phyloP scores from a whole-genome alignment of 805 yeast genomes.

The Myxozyma sirexii region DNA sequence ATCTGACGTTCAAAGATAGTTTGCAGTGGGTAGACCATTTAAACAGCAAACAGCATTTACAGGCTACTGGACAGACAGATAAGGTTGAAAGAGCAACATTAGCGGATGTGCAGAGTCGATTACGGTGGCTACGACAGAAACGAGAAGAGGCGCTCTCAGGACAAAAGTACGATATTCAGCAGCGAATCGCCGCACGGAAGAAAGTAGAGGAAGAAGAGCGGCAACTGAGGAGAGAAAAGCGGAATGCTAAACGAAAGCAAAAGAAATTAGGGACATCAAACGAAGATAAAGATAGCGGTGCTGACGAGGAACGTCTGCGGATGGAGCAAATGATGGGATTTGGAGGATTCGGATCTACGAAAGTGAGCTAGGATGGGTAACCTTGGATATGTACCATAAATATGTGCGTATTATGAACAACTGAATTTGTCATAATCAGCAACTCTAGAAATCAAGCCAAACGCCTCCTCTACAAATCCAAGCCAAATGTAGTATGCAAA shows the following conservation, averaged over 20 bases:
- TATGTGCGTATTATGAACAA: neutral
- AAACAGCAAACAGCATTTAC: conserved; percentile 65
- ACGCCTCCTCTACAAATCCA: neutral
- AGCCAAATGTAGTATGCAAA: neutral
- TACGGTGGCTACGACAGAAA: conserved; percentile 44
- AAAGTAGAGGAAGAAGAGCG: conserved; percentile 46
- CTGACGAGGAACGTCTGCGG: conserved; percentile 36
- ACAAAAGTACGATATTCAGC: conserved; percentile 44
- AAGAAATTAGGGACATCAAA: conserved; percentile 11
- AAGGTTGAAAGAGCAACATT: conserved; percentile 49
- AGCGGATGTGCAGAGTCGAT: conserved; percentile 51
- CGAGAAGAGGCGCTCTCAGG: conserved; percentile 35
- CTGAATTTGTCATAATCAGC: neutral
- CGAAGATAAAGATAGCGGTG: conserved; percentile 12
- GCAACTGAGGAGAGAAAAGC: conserved; percentile 32
- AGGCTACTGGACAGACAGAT: conserved; percentile 44
- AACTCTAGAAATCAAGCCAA: neutral
- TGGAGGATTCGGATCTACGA: conserved; percentile 55
- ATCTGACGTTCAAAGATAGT: conserved; percentile 79
- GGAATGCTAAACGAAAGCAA: conserved; percentile 33
- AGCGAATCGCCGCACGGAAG: conserved; percentile 48
- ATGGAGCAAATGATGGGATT: conserved; percentile 60
- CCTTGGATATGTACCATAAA: neutral
- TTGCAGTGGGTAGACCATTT: conserved; percentile 81
- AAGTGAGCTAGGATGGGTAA: conserved; percentile 33